Evolutionary conservation across 2,329 filamentous ascomycete genomes (phyloP).

Genomic region (Orbilia quercus): DNA sequence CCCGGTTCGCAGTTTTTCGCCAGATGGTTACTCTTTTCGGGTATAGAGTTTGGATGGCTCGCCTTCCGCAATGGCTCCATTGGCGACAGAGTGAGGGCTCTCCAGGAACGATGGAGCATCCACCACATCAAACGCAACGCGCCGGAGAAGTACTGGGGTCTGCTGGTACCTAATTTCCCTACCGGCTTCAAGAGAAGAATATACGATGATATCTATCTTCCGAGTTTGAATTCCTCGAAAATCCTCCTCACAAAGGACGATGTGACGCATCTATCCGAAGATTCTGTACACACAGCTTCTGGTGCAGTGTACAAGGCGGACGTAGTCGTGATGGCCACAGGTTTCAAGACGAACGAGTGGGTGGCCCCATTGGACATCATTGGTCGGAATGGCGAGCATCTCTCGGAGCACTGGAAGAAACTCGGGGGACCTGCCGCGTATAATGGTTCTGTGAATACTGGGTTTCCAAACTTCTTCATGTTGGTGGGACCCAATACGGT

Average conservation of each 20-base stretch:
- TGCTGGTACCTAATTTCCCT: slow-evolving; percentile 72
- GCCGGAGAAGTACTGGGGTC: slow-evolving; percentile 72
- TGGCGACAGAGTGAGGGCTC: slow-evolving; percentile 63
- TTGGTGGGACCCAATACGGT: slow-evolving; percentile 70
- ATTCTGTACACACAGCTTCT: slow-evolving; percentile 63
- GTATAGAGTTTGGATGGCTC: slow-evolving; percentile 65
- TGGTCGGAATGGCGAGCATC: slow-evolving; percentile 67
- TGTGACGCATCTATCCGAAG: slow-evolving; percentile 66
- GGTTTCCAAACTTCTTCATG: slow-evolving; percentile 75
- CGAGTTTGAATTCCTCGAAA: slow-evolving; percentile 68
- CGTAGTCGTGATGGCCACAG: slow-evolving; percentile 72
- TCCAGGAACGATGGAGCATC: slow-evolving; percentile 65
- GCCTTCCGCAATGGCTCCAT: slow-evolving; percentile 65
- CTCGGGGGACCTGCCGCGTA: slow-evolving; percentile 74
- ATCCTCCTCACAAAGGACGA: slow-evolving; percentile 69
- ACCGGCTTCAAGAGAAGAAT: slow-evolving; percentile 74
- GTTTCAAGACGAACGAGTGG: slow-evolving; percentile 70
- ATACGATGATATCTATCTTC: slow-evolving; percentile 70
- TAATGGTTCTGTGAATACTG: slow-evolving; percentile 69
- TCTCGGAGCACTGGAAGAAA: slow-evolving; percentile 70
- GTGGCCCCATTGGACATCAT: slow-evolving; percentile 68
- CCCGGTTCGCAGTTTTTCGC: slow-evolving; percentile 67
- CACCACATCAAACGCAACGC: slow-evolving; percentile 66
- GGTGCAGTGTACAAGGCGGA: slow-evolving; percentile 68
- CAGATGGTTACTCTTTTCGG: slow-evolving; percentile 65